Conservation (phyloP, 495 filamentous ascomycete species). For the Daldinia bambusicola region DNA sequence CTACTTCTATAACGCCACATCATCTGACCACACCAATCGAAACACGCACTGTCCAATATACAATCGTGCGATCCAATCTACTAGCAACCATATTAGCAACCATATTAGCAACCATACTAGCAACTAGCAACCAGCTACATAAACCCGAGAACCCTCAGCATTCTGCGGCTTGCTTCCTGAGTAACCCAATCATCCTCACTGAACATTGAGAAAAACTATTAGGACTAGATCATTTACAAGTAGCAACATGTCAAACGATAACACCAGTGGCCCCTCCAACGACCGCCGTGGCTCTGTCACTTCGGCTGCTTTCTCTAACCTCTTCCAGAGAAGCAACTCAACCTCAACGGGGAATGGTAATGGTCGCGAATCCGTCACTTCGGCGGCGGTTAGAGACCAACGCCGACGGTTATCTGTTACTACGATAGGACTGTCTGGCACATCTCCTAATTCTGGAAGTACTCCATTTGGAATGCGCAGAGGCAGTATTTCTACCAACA, state of each 20-base stretch:
- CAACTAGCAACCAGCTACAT: constrained; percentile 12
- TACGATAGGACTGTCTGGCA: constrained; percentile 82
- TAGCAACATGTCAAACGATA: constrained; percentile 48
- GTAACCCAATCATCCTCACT: background rate
- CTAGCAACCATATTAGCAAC: background rate
- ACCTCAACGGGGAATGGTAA: constrained; percentile 52
- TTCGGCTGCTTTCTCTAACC: constrained; percentile 62
- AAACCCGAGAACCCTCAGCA: background rate
- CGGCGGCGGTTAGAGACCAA: constrained; percentile 74
- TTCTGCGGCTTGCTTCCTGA: background rate
- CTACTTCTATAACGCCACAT: constrained; percentile 37
- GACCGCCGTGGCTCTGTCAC: constrained; percentile 67
- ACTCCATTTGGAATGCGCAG: constrained; percentile 67
- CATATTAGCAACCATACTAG: background rate
- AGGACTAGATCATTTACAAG: constrained; percentile 2
- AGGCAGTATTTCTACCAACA: constrained; percentile 78
- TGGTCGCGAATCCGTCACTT: constrained; percentile 72
- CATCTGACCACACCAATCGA: constrained; percentile 30
- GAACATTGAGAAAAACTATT: constrained; percentile 4
- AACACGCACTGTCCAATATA: constrained; percentile 19
- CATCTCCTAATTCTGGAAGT: constrained; percentile 74
- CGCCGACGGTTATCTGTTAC: constrained; percentile 89
- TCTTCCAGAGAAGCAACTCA: constrained; percentile 64
- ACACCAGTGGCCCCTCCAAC: constrained; percentile 49
- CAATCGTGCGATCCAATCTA: background rate